Base-by-base conservation (phyloP, 139 green algal genomes). In the Micractinium conductrix region DNA sequence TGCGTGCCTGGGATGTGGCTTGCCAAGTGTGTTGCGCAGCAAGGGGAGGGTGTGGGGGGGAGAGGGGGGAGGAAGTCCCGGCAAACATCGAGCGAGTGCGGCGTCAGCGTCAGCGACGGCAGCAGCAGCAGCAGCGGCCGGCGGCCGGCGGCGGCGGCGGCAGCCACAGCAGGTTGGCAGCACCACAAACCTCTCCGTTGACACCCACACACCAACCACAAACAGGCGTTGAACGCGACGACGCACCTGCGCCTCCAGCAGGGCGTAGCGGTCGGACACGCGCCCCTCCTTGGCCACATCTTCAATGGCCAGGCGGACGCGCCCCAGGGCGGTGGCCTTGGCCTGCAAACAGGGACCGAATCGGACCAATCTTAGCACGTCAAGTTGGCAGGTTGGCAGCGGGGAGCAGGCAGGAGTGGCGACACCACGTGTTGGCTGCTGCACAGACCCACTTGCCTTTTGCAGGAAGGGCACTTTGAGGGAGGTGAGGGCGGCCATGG, bases 391-490 rank as follows among this genome's bases (percentile, higher is more conserved):
- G 21, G 2, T 8, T 9, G 26, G 60, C 12, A 37, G 14, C 8
- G 60, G 2, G 60, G 14, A 35, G 26, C 26, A 68, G 26, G 60
- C 2, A 26, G 24, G 24, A 4, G 3, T 2, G 2, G 60, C 19
- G 48, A 10, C 12, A 22, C 16, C 21, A 65, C 16, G 16, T 65
- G 55, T 65, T 58, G 48, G 48, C 16, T 71, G 5, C 48, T 58
- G 48, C 14, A 14, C 48, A 58, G 48, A n/a, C 48, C 71, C 22
- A 19, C 76, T 5, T 63, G 75, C 78, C 62, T 87, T 87, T 70
- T 85, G 58, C 70, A 84, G 38, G 42, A 87, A 85, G n/a, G 84
- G 84, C 33, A 88, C 33, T 62, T 83, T 88, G 75, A 83, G 38
- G 62, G 55, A 78, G 50, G 78, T 84, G 43, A 89, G 58, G 12